These are phyloP conservation scores for Cephalotrichum gorgonifer DNA, from an alignment of 2,329 filamentous ascomycete species.

Conservation along the genomic window DNA sequence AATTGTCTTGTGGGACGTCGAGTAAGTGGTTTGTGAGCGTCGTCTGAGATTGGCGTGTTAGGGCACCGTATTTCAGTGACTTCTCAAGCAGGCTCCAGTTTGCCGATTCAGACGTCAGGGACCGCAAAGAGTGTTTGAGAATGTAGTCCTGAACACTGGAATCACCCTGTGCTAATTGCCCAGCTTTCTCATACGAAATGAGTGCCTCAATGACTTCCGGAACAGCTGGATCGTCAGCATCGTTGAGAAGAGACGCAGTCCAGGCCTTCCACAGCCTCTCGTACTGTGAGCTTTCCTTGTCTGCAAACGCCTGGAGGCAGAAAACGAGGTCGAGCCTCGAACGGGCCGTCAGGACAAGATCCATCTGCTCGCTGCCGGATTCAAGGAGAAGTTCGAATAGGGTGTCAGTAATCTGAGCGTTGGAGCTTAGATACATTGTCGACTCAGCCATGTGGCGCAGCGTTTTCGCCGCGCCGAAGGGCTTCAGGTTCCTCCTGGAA, in stretches of 20 bases:
- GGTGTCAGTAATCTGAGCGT: not conserved
- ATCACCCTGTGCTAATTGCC: slow-evolving; percentile 25
- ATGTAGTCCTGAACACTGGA: slow-evolving; percentile 37
- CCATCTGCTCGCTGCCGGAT: slow-evolving; percentile 9
- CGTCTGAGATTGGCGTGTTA: slow-evolving; percentile 23
- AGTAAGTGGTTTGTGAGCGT: slow-evolving; percentile 24
- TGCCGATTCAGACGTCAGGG: slow-evolving; percentile 20
- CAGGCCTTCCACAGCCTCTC: slow-evolving; percentile 33
- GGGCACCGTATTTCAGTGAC: slow-evolving; percentile 29
- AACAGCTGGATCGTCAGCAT: slow-evolving; percentile 16
- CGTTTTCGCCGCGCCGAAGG: slow-evolving; percentile 41
- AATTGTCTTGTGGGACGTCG: slow-evolving; percentile 17
- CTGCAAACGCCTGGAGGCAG: slow-evolving; percentile 47
- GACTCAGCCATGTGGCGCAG: slow-evolving; percentile 15
- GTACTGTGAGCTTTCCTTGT: slow-evolving; percentile 29
- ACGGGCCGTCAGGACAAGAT: slow-evolving; percentile 47
- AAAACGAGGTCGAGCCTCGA: slow-evolving; percentile 58
- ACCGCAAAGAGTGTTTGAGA: slow-evolving; percentile 25
- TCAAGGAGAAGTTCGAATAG: slow-evolving; percentile 6
- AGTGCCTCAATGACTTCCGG: slow-evolving; percentile 30
- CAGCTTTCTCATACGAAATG: slow-evolving; percentile 32
- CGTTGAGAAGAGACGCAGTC: slow-evolving; percentile 27
- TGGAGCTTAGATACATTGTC: not conserved
- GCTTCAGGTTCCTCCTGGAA: slow-evolving; percentile 42
- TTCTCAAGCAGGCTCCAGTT: slow-evolving; percentile 38